Evolutionary conservation across 2,329 filamentous ascomycete species (phyloP).

Genomic region (Volutella citrinella): DNA sequence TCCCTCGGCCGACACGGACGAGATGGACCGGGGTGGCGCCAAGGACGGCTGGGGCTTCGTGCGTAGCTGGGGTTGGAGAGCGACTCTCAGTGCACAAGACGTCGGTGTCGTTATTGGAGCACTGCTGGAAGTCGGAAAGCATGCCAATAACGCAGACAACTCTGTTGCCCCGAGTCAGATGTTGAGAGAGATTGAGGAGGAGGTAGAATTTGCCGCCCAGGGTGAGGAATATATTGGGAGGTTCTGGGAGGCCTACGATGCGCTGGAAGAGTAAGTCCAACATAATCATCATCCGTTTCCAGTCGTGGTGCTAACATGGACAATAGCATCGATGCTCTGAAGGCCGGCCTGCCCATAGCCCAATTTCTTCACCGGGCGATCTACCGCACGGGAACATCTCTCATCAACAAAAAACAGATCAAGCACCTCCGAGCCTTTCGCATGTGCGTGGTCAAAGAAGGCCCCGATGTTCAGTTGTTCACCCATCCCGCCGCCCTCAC

Average conservation of each 20-base stretch:
- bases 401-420: slow-evolving; percentile 93
- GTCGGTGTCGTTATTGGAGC: slow-evolving; percentile 91
- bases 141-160: slow-evolving; percentile 34
- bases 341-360: slow-evolving; percentile 74
- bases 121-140: slow-evolving; percentile 84
- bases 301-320: not conserved
- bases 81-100: slow-evolving; percentile 88
- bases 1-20: slow-evolving; percentile 70
- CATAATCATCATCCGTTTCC: not conserved
- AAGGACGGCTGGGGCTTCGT: slow-evolving; percentile 98
- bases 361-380: slow-evolving; percentile 91
- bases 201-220: slow-evolving; percentile 49
- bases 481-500: slow-evolving; percentile 89
- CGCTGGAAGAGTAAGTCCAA: slow-evolving; percentile 63
- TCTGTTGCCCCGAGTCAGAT: slow-evolving; percentile 29
- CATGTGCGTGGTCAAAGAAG: slow-evolving; percentile 93
- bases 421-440: slow-evolving; percentile 89
- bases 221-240: slow-evolving; percentile 63
- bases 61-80: slow-evolving; percentile 95
- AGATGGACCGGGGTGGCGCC: slow-evolving; percentile 64
- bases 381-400: slow-evolving; percentile 82
- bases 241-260: slow-evolving; percentile 72
- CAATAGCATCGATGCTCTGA: slow-evolving; percentile 69
- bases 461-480: slow-evolving; percentile 87
- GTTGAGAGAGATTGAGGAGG: slow-evolving; percentile 42